Base-by-base conservation (phyloP, 768 basidiomycete genomes). In the Chalciporus chontae region DNA sequence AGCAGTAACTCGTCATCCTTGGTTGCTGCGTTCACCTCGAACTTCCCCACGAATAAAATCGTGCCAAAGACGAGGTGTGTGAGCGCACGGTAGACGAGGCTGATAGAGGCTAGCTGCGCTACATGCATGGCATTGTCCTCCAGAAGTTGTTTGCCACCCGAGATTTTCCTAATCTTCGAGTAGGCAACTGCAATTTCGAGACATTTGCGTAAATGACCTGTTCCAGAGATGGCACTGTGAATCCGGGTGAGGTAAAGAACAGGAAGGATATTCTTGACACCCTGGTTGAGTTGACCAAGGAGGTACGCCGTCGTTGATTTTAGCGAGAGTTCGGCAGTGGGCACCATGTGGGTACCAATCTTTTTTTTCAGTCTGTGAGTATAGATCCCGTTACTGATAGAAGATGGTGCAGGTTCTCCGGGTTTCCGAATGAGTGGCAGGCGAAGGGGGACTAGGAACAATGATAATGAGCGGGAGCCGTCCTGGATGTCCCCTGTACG, bases 341-440 rank as follows among this genome's bases (percentile, higher is more conserved):
- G 88, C 17, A 90, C 68, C 18, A 78, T 71, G 48, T 83, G 78
- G 1, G 89, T 90, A 3, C 89, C 87, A 27, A 89, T 73, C 67
- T 90, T 90, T 64, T 85, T 77, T 70, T 91, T 91, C 40, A 90
- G 73, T 13, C 87, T 76, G 64, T 91, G 88, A 2, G 86, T 67
- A 55, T 74, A 71, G 47, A 91, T 80, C 21, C 81, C 79, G 66
- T 90, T 90, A 61, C 76, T 80, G 11, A 67, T 74, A 4, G 79
- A 66, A 32, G 74, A 66, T 0, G 78, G 76, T 0, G 50, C 56
- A 14, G 78, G 74, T 37, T 70, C 66, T 14, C 69, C 61, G 4
- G 74, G 71, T 13, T 59, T 55, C 36, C 69, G 73, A 52, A 82
- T 50, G 43, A 85, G 73, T 14, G 84, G 82, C 8, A 78, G 38